A percentile compares a stretch with the other conserved stretches of the same genome.
These are phyloP conservation scores for Ilyonectria destructans DNA, from an alignment of 2,329 filamentous ascomycete genomes.

Conservation along the genomic window DNA sequence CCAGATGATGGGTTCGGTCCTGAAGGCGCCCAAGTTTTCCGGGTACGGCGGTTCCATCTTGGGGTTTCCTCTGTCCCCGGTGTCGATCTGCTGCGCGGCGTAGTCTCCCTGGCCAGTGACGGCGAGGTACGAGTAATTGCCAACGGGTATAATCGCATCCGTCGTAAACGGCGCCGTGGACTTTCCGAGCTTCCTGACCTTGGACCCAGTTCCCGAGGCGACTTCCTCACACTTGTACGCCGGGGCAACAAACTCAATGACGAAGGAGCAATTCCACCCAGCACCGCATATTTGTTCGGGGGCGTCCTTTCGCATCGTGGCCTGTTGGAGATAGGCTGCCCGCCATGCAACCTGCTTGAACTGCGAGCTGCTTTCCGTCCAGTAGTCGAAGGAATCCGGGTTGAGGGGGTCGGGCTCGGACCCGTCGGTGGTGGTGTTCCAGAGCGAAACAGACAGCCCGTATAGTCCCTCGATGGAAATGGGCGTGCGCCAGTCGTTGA, in stretches of 20 bases:
- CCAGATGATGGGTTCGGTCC: slow-evolving; percentile 47
- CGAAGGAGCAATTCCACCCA: slow-evolving; percentile 48
- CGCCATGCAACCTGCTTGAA: slow-evolving; percentile 39
- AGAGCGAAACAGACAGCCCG: slow-evolving; percentile 41
- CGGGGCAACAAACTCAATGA: slow-evolving; percentile 41
- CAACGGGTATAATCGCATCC: slow-evolving; percentile 36
- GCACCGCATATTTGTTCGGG: slow-evolving; percentile 41
- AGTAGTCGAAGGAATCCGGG: slow-evolving; percentile 46
- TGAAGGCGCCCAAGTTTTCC: slow-evolving; percentile 42
- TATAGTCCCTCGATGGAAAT: slow-evolving; percentile 26
- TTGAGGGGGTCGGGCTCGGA: slow-evolving; percentile 9
- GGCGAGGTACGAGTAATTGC: slow-evolving; percentile 44
- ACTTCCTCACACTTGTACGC: slow-evolving; percentile 43
- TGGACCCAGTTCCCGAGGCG: slow-evolving; percentile 32
- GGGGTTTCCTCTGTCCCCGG: slow-evolving; percentile 32
- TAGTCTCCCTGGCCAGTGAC: slow-evolving; percentile 42
- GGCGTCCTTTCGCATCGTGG: slow-evolving; percentile 38
- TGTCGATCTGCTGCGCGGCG: slow-evolving; percentile 34
- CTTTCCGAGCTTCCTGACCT: slow-evolving; percentile 38
- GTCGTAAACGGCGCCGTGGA: slow-evolving; percentile 43
- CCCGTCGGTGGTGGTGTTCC: slow-evolving; percentile 39
- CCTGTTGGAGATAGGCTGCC: slow-evolving; percentile 39
- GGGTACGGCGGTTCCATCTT: slow-evolving; percentile 39
- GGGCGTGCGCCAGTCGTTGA: slow-evolving; percentile 37
- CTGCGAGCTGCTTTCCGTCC: slow-evolving; percentile 38